Base-by-base conservation (phyloP, 2,329 filamentous ascomycete species). In the Pseudocercospora crystallina region DNA sequence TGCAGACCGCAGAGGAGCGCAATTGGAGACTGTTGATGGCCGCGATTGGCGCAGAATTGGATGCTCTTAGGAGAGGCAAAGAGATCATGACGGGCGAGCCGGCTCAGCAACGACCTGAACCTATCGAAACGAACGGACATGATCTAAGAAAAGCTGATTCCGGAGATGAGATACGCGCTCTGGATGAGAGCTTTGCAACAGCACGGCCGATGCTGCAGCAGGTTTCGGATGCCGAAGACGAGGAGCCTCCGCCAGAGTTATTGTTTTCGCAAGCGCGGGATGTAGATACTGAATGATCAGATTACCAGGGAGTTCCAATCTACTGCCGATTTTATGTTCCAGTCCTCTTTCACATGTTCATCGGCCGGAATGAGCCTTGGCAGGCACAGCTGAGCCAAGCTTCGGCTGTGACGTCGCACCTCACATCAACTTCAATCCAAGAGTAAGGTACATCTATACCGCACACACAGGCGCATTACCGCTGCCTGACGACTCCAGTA, bases 21-120 rank as follows among this genome's bases (percentile, higher is more conserved):
- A 77, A 79, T 12, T 92, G 88, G 87, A 90, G 86, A 49, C 71
- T 91, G 12, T 74, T 92, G 13, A 83, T 90, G 4, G 87, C 82
- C 44, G 87, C 86, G 9, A 83, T 92, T 31, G 86, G 87, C 0
- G 87, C 88, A 0, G 88, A 89, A 65, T 64, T 87, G 1, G 83
- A 86, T 51, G 84, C 85, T 2, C 84, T 88, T 53, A 72, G 72
- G 30, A 80, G 85, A 61, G 84, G 83, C 1, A 77, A 79, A 58
- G 68, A 73, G 2, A 73, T 89, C 36, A 70, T 89, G n/a, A 64
- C 72, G 34, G 50, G 45, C 11, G 42, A 29, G 9, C 13, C 34
- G 10, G 34, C 34, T 14, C 31, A 14, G 9, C 20, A 3, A 26
- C 2, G 14, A 14, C 12, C 34, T 7, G 46, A 45, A n/a, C 32